phyloP scores from a whole-genome alignment of 768 basidiomycete species.

The Naganishia kalamii region DNA sequence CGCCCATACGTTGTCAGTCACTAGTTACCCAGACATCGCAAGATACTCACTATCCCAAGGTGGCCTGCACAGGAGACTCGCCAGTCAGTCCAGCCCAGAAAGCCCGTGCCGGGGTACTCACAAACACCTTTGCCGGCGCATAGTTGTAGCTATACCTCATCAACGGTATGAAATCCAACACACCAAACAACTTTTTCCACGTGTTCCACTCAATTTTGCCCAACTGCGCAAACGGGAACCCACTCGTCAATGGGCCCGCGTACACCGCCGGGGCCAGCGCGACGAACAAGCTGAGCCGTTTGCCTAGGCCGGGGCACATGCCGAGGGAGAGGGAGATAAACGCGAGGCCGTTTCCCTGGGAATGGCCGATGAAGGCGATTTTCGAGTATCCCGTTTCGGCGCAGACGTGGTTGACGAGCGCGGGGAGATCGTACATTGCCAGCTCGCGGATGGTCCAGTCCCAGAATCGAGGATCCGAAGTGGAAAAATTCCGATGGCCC shows the following conservation, averaged over 20 bases:
- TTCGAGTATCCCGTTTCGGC: slow-evolving; percentile 51
- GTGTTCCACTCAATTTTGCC: slow-evolving; percentile 51
- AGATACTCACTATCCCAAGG: slow-evolving; percentile 46
- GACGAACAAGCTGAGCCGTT: slow-evolving; percentile 50
- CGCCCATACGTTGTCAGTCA: background rate
- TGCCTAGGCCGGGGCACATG: slow-evolving; percentile 52
- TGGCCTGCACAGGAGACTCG: slow-evolving; percentile 19
- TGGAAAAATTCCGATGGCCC: slow-evolving; percentile 49
- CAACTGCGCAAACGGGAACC: slow-evolving; percentile 51
- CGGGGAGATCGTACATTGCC: slow-evolving; percentile 53
- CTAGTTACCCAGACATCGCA: no score
- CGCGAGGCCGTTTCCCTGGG: slow-evolving; percentile 53
- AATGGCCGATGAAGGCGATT: slow-evolving; percentile 54
- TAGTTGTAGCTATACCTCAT: slow-evolving; percentile 52
- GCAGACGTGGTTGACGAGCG: slow-evolving; percentile 52
- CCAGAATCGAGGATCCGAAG: slow-evolving; percentile 53
- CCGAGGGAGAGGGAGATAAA: slow-evolving; percentile 52
- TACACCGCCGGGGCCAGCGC: slow-evolving; percentile 54
- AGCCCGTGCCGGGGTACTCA: slow-evolving; percentile 7
- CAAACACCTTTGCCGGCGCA: slow-evolving; percentile 50
- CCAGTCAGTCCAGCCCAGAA: background rate
- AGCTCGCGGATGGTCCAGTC: slow-evolving; percentile 54
- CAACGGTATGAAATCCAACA: slow-evolving; percentile 53
- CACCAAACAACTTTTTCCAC: slow-evolving; percentile 52
- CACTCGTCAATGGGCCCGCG: slow-evolving; percentile 51